Percentiles rank a stretch among this genome's conserved stretches.
phyloP scores from a whole-genome alignment of 1,284 basidiomycete species.

The Macrocystidia cucumis region DNA sequence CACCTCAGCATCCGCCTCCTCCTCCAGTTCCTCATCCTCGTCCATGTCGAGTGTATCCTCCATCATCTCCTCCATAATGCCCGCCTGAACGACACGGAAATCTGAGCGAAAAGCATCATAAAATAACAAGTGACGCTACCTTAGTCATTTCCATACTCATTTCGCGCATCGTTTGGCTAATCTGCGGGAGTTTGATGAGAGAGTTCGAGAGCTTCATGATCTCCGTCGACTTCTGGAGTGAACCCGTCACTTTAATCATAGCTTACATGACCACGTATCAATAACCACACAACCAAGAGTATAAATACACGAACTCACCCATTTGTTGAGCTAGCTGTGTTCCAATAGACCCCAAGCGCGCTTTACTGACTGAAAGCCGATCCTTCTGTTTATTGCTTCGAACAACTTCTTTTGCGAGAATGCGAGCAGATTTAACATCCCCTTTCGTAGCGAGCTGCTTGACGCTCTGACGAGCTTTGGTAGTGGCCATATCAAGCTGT shows the following conservation, averaged over 20 bases:
- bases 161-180: constrained; percentile 89
- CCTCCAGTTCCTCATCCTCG: constrained; percentile 92
- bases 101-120: not conserved
- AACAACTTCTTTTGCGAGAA: constrained; percentile 93
- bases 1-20: constrained; percentile 95
- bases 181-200: constrained; percentile 87
- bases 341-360: constrained; percentile 85
- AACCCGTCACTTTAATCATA: constrained; percentile 95
- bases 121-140: constrained; percentile 32
- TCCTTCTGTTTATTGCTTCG: constrained; percentile 94
- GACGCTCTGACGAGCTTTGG: constrained; percentile 76
- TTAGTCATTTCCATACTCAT: constrained; percentile 99
- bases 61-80: constrained; percentile 92
- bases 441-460: constrained; percentile 91
- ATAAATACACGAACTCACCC: constrained; percentile 44
- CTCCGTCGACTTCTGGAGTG: constrained; percentile 95
- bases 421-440: constrained; percentile 87
- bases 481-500: constrained; percentile 79
- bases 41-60: constrained; percentile 82
- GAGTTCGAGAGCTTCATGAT: constrained; percentile 98
- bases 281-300: constrained; percentile 4
- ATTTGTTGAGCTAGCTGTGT: constrained; percentile 92
- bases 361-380: constrained; percentile 87
- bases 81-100: constrained; percentile 48
- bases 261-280: constrained; percentile 41